Evolutionary conservation across 2,329 filamentous ascomycete genomes (phyloP), one percentile per base, ranked within the genome.

Genomic region (Neonectria neomacrospora): DNA sequence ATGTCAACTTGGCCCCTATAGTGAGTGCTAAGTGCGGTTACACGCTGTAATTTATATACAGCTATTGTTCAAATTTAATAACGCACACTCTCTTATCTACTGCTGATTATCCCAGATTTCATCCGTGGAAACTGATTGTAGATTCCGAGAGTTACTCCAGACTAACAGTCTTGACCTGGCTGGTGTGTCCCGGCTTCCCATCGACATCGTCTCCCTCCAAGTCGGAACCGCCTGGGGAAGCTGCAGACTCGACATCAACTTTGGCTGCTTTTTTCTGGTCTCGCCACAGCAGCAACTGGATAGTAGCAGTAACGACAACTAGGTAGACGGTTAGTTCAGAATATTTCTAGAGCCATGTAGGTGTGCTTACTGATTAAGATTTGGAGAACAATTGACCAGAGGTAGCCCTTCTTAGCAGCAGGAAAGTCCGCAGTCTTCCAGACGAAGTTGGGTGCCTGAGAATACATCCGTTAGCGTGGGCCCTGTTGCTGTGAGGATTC

Each of bases 341-440:
- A 2, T 10, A 1, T 16, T 18, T 18, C 3, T 5, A 16, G 8
- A 23, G 28, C 11, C 11, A 10, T 41, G 18, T 8, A 20, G 18
- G 44, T 5, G 20, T 20, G 41, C 65, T 28, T 53, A 68, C 66
- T 57, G 8, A 61, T 34, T 2, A 67, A 26, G 5, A 61, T 32
- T 44, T 68, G 66, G 7, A 68, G 47, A 4, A 67, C 48, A 11
- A 44, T 63, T 3, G 53, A 63, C 20, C 54, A 68, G 2, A 51
- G 61, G 12, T 68, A 68, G 1, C 66, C 66, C 44, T 61, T 68
- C 14, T 16, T 54, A 0, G 66, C 66, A 1, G 64, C 59, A n/a
- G 65, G 66, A 18, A 68, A 68, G 7, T 67, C 66, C 0, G 56
- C 67, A 0, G 66, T 68, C 26, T 67, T 68, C 66, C 66, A 68